These are phyloP conservation scores for Zea luxurians DNA, from an alignment of 176 grass and related monocot species.

Conservation along the genomic window DNA sequence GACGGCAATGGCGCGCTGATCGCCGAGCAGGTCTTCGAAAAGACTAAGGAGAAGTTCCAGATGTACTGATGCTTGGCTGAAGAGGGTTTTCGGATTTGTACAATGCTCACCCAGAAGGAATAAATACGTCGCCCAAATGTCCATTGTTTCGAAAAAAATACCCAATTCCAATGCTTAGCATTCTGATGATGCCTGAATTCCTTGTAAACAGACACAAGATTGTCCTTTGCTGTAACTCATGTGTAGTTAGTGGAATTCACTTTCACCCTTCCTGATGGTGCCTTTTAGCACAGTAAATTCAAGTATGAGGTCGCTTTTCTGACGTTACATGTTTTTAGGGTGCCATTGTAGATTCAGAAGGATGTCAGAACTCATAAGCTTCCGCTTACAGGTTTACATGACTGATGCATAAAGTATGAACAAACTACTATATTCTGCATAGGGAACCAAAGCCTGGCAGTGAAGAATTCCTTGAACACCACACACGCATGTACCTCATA, in stretches of 20 bases:
- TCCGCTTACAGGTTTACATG: too few species aligned
- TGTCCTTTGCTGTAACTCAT: background rate
- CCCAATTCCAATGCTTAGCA: background rate
- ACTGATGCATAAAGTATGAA: too few species aligned
- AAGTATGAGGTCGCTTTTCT: background rate
- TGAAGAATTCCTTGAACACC: too few species aligned
- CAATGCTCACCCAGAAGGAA: conserved; percentile 2
- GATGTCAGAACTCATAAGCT: too few species aligned
- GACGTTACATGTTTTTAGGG: background rate
- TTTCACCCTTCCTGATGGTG: background rate
- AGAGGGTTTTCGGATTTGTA: background rate
- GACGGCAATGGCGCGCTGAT: conserved; percentile 72
- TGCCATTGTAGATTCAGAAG: too few species aligned
- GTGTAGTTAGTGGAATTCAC: conserved; percentile 18
- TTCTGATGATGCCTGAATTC: too few species aligned
- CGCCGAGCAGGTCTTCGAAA: conserved; percentile 81
- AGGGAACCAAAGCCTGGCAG: too few species aligned
- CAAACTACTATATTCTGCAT: too few species aligned
- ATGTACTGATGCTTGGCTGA: conserved; percentile 49
- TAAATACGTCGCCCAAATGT: conserved; percentile 8
- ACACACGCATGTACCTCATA: too few species aligned
- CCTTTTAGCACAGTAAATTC: background rate
- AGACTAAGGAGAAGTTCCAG: conserved; percentile 74
- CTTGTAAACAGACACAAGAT: background rate
- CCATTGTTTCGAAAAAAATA: conserved; percentile 5